Percentiles rank a stretch among this genome's conserved stretches.
These are phyloP conservation scores for Xylariaceae sp. DNA, from an alignment of 2,329 filamentous ascomycete species.

Conservation along the genomic window DNA sequence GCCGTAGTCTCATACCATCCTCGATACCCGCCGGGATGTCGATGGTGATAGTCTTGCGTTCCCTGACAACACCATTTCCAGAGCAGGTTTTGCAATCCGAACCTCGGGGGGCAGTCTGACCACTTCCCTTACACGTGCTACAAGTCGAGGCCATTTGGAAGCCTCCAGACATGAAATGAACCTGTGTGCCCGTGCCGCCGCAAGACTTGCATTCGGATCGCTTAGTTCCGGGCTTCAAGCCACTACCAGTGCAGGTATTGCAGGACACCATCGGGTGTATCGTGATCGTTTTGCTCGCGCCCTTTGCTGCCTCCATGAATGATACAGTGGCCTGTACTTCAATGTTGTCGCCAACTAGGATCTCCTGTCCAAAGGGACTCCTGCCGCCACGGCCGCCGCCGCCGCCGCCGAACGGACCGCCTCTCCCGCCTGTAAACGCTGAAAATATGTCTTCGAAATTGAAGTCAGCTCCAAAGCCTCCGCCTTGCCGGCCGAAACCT, in stretches of 20 bases:
- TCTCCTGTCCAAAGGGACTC: slow-evolving; percentile 70
- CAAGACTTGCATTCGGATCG: slow-evolving; percentile 72
- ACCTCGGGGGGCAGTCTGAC: slow-evolving; percentile 70
- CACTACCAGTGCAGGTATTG: slow-evolving; percentile 76
- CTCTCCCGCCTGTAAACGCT: slow-evolving; percentile 64
- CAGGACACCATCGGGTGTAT: slow-evolving; percentile 81
- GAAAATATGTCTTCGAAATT: slow-evolving; percentile 96
- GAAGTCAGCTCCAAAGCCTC: slow-evolving; percentile 76
- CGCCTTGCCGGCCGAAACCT: slow-evolving; percentile 56
- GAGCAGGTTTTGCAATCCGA: slow-evolving; percentile 76
- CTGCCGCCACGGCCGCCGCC: slow-evolving; percentile 49
- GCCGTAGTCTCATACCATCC: slow-evolving; percentile 87
- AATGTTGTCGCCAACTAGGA: slow-evolving; percentile 91
- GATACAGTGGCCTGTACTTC: slow-evolving; percentile 90
- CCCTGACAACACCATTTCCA: slow-evolving; percentile 79
- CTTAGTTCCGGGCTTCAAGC: slow-evolving; percentile 76
- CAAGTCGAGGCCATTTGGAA: slow-evolving; percentile 97
- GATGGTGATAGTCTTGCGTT: slow-evolving; percentile 77
- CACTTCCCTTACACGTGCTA: slow-evolving; percentile 72
- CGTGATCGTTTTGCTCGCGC: slow-evolving; percentile 79
- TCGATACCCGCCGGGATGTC: slow-evolving; percentile 95
- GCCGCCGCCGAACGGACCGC: slow-evolving; percentile 55
- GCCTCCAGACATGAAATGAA: slow-evolving; percentile 86
- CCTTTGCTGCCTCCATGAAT: slow-evolving; percentile 95
- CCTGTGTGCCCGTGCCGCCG: slow-evolving; percentile 78